Evolutionary conservation across 352 stramenopile species (phyloP), one percentile per base, ranked within the genome.

Genomic region (Salisapilia sapeloensis): DNA sequence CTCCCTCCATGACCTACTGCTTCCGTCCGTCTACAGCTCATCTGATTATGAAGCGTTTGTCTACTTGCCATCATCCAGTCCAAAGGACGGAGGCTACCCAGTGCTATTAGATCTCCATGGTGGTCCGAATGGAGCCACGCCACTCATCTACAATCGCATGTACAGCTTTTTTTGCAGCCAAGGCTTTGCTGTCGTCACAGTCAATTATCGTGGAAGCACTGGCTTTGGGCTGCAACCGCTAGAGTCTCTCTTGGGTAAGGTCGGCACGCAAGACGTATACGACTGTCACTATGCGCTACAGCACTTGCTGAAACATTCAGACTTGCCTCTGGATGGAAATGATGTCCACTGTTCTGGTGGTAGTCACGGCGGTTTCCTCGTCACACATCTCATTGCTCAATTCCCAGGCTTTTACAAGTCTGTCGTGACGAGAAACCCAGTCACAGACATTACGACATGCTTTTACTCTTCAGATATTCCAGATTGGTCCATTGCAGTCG

Each of bases 201-300:
- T 97, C 11, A 98, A 98, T 60, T 98, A 96, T 53, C 67, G 92
- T 29, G 93, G 93, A n/a, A 96, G 78, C 12, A 95, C 67, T 13
- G 93, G 91, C 15, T 98, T 95, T 50, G 92, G 93, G 4, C 61
- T 86, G 22, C 48, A 61, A n/a, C 39, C 79, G 24, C 44, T 97
- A 10, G 70, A 97, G 40, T 94, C 75, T 21, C 57, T 97, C 15
- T 49, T 93, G 7, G 85, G 86, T 5, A 78, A 71, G 14, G 81
- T 95, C 10, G 92, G 93, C 4, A 80, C 59, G 6, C 64, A 94
- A 24, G 93, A 98, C 59, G 82, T 97, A 24, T 67, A 79, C 33
- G 93, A 98, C 53, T 87, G 85, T 29, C 70, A 96, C 35, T 64
- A 71, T 25, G 83, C 70, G 11, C 56, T 92, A 24, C 49, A 62